phyloP scores from a whole-genome alignment of 2,329 filamentous ascomycete species.

The Helotiales sp. region DNA sequence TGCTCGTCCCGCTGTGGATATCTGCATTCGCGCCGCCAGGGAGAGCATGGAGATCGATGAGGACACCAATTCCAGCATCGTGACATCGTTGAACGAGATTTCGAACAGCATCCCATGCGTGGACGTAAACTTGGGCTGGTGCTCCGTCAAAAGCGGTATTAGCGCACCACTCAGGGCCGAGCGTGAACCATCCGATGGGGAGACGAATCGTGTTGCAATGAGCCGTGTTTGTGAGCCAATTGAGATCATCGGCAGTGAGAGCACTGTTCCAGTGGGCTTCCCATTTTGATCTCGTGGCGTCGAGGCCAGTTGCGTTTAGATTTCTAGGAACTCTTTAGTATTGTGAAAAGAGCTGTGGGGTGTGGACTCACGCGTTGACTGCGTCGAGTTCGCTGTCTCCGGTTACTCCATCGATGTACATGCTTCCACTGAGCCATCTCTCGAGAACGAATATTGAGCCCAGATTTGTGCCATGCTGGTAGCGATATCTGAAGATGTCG shows the following conservation, averaged over 20 bases:
- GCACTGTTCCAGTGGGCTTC: neutral
- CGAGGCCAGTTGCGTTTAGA: neutral
- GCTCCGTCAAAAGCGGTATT: neutral
- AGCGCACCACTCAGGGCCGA: neutral
- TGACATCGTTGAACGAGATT: neutral
- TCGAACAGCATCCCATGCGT: neutral
- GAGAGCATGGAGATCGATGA: neutral
- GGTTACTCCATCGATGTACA: neutral
- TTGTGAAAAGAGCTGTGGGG: no score
- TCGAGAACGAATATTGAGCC: neutral
- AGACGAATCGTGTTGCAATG: slow-evolving; percentile 1
- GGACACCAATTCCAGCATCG: neutral
- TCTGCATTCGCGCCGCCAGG: neutral
- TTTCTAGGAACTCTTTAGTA: neutral
- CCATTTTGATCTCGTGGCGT: neutral
- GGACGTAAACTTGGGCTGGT: neutral
- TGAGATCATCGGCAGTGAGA: neutral
- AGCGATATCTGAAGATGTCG: neutral
- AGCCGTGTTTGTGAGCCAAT: neutral
- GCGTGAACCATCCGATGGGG: neutral
- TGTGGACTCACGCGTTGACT: neutral
- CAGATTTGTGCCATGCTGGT: slow-evolving; percentile 1
- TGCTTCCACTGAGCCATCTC: neutral
- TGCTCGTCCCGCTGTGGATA: neutral
- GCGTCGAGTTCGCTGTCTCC: neutral